Evolutionary conservation across 2,329 filamentous ascomycete species (phyloP), one percentile per base, ranked within the genome.

Genomic region (Coniosporium tulheliwenetii): DNA sequence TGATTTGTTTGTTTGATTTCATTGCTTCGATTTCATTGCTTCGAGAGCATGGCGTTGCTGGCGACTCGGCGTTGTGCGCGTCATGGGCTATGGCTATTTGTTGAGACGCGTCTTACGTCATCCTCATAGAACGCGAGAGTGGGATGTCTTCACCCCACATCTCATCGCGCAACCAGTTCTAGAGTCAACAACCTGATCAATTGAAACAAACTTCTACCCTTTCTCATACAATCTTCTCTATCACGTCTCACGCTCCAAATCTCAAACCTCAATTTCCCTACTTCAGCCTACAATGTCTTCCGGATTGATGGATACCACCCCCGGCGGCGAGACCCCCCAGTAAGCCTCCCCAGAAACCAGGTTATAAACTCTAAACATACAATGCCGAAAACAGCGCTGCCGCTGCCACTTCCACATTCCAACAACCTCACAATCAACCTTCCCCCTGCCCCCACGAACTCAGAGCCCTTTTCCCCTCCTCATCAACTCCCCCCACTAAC

Each of bases 291-390:
- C 5, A 10, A 74, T 75, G 70, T 66, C 69, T 45, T 57, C 62
- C 13, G 66, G 67, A 46, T 60, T 78, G 35, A 71, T 79, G 66
- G 66, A 75, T 48, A 77, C 71, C 29, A 68, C 69, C 43, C 63
- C 64, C 13, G 75, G 76, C 51, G 76, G 76, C 47, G 73, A 79
- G 55, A 65, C 65, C 43, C 70, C 68, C 4, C 75, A 75, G 67
- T 75, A 63, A 41, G 60, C 13, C 41, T 39, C 30, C 39, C n/a
- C 16, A 4, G 4, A 3, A 26, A 26, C 19, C 19, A 4, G 4
- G 7, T 26, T 7, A 3, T 4, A 26, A 26, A 26, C 19, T 4
- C 19, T 7, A 26, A 26, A 7, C 19, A 26, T 7, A 26, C 19
- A 26, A 7, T 7, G 4, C 19, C 3, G 19, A 26, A 4, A 26